Conservation (phyloP, 441 rosid species). For the Aquilaria agallochum region DNA sequence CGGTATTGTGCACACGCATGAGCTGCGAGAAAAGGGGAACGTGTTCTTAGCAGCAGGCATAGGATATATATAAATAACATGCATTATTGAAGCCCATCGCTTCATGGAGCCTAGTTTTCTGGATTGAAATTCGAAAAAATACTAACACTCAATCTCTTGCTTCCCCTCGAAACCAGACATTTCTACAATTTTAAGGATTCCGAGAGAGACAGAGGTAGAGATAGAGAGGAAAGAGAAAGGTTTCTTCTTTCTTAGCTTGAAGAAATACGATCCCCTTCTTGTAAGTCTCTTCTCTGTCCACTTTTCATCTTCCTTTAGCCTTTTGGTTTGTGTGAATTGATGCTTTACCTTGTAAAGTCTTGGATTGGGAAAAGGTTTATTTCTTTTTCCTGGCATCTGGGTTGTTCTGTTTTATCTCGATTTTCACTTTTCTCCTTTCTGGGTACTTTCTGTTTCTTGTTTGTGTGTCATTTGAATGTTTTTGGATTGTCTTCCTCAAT, state of each 20-base stretch:
- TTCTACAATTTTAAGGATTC: conserved; percentile 1
- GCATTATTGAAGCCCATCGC: neutral
- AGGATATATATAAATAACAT: neutral
- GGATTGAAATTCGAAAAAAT: conserved; percentile 20
- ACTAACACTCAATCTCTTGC: conserved; percentile 50
- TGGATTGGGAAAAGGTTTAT: conserved; percentile 26
- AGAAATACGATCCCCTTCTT: conserved; percentile 55
- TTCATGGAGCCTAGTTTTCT: neutral
- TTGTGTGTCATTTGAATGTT: conserved; percentile 15
- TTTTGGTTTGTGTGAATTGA: conserved; percentile 12
- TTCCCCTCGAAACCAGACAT: conserved; percentile 28
- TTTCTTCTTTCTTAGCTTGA: conserved; percentile 42
- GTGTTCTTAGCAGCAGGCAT: conserved; percentile 4
- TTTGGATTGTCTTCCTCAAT: conserved; percentile 14
- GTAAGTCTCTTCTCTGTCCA: conserved; percentile 50
- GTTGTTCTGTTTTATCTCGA: conserved; percentile 7
- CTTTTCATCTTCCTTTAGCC: conserved; percentile 13
- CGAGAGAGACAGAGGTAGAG: conserved; percentile 11
- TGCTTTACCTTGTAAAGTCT: conserved; percentile 17
- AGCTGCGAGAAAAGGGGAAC: conserved; percentile 13
- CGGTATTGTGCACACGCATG: conserved; percentile 1
- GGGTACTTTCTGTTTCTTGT: conserved; percentile 18
- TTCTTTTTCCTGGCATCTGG: conserved; percentile 29
- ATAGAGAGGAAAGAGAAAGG: conserved; percentile 19
- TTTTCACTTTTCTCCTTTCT: conserved; percentile 17